Conservation (phyloP, 2,329 filamentous ascomycete genomes). For the Allantophomopsis cytisporea region DNA sequence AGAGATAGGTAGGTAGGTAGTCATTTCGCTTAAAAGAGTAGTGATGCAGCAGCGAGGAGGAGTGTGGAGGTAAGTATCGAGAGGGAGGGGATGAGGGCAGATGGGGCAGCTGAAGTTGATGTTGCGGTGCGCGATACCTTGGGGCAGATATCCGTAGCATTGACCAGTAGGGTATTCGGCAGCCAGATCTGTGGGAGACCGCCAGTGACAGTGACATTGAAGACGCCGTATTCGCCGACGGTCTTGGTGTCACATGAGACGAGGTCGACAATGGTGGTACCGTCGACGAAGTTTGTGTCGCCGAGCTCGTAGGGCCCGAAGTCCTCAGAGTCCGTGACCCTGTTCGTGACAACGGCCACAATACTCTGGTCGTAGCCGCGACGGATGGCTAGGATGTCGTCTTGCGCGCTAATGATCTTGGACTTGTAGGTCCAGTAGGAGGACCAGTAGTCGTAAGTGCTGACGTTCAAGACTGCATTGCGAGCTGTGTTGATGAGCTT, state of each 20-base stretch:
- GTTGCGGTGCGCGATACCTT: neutral
- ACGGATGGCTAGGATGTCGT: constrained; percentile 6
- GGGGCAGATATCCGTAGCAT: neutral
- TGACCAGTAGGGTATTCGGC: neutral
- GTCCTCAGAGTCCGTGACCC: constrained; percentile 1
- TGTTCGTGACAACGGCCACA: constrained; percentile 6
- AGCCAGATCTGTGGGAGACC: neutral
- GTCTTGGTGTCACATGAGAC: constrained; percentile 1
- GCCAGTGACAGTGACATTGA: constrained; percentile 3
- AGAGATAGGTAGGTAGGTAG: too few relatives aligned
- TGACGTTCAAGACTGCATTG: constrained; percentile 8
- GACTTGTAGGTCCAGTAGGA: constrained; percentile 7
- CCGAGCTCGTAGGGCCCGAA: constrained; percentile 5
- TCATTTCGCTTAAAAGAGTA: too few relatives aligned
- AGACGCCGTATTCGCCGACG: constrained; percentile 1
- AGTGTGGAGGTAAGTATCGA: too few relatives aligned
- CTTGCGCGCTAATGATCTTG: constrained; percentile 1
- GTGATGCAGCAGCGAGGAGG: too few relatives aligned
- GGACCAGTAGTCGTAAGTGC: constrained; percentile 5
- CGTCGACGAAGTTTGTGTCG: constrained; percentile 5
- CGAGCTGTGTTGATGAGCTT: constrained; percentile 28
- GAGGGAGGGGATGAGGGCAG: too few relatives aligned
- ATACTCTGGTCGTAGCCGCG: constrained; percentile 6
- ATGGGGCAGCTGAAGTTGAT: too few relatives aligned
- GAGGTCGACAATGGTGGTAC: constrained; percentile 6